Evolutionary conservation across 2,329 filamentous ascomycete genomes (phyloP).

Genomic region (Calonectria honghensis): DNA sequence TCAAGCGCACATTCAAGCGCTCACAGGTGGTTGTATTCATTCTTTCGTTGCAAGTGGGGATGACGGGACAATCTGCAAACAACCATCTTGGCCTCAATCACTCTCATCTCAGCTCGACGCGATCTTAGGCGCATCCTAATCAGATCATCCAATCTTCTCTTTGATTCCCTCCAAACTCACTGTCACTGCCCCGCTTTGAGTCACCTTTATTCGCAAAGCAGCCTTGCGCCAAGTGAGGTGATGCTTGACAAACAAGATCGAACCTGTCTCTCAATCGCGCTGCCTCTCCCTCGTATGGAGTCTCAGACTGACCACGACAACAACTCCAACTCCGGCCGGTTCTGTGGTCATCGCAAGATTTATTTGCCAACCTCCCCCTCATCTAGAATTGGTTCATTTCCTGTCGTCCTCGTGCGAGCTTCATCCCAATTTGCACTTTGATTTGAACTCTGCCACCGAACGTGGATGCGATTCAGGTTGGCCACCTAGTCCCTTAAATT

Average conservation of each 20-base stretch:
- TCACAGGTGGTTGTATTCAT: conserved; percentile 30
- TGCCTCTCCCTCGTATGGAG: conserved; percentile 37
- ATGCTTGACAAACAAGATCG: conserved; percentile 32
- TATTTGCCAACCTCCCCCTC: conserved; percentile 1
- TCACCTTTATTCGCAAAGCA: conserved; percentile 16
- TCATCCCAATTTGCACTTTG: neutral
- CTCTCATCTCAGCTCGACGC: conserved; percentile 23
- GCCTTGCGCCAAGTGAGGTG: conserved; percentile 28
- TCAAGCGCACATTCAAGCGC: conserved; percentile 25
- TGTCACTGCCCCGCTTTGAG: neutral
- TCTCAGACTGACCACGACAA: conserved; percentile 18
- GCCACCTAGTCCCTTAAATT: neutral
- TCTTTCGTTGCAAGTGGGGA: conserved; percentile 35
- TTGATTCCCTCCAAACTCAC: neutral
- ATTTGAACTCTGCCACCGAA: neutral
- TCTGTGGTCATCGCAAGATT: neutral
- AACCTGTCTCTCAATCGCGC: conserved; percentile 30
- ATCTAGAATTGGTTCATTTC: neutral
- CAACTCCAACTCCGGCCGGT: conserved; percentile 19
- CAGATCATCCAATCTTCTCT: conserved; percentile 1
- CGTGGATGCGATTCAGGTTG: neutral
- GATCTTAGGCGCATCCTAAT: neutral
- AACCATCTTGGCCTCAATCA: conserved; percentile 26
- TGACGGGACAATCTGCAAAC: conserved; percentile 39
- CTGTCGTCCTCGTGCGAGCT: neutral